Evolutionary conservation across 371 early-diverging fungal genomes (phyloP).

Genomic region (Mortierella sp.): DNA sequence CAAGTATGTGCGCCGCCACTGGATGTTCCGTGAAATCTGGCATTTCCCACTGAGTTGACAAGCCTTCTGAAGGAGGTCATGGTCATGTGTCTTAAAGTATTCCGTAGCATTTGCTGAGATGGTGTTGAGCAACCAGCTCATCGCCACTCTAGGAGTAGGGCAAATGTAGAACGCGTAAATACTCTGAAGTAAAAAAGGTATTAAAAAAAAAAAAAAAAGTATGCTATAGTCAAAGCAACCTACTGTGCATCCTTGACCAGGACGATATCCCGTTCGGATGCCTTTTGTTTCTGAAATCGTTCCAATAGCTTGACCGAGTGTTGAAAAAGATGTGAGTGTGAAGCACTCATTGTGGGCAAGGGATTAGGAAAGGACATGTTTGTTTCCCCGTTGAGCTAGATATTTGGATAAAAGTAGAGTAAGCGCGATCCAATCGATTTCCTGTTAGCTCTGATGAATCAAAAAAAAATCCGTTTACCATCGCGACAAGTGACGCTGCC

Average conservation of each 20-base stretch:
- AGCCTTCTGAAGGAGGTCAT: conserved; percentile 9
- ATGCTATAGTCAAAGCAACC: too few relatives aligned
- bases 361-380: conserved; percentile 6
- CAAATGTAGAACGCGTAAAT: too few relatives aligned
- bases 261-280: conserved; percentile 2
- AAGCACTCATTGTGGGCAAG: conserved; percentile 5
- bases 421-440: too few relatives aligned
- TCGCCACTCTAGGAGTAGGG: conserved; percentile 9
- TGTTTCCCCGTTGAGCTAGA: conserved; percentile 5
- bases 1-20: conserved; percentile 7
- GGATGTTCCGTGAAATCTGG: too few relatives aligned
- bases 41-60: too few relatives aligned
- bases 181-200: neutral
- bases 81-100: conserved; percentile 12
- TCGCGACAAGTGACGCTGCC: too few relatives aligned
- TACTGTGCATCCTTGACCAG: conserved; percentile 9
- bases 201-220: neutral
- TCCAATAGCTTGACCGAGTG: conserved; percentile 3
- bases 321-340: conserved; percentile 6
- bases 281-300: conserved; percentile 5
- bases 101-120: conserved; percentile 3
- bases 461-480: too few relatives aligned
- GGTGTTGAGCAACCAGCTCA: conserved; percentile 14
- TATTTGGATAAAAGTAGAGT: too few relatives aligned
- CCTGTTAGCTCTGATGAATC: too few relatives aligned